Evolutionary conservation across 108 stramenopile species (phyloP), one percentile per base, ranked within the genome.

Genomic region (Cylindrotheca fusiformis): DNA sequence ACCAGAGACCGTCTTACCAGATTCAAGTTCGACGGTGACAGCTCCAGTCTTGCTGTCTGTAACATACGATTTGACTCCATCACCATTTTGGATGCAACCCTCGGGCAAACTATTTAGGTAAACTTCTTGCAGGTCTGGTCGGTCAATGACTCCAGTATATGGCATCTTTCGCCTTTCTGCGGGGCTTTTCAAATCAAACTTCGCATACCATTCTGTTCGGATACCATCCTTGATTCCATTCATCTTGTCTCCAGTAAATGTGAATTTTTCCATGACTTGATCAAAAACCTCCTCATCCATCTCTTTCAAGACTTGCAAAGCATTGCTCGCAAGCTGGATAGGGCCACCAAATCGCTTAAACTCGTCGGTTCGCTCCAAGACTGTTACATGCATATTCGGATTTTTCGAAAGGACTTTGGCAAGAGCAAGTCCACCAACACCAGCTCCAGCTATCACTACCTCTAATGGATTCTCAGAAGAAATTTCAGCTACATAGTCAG

Each of bases 271-370:
- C 71, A 72, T 62, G 48, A 86, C 66, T 55, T 76, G 29, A 1
- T 76, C 69, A 58, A 68, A 90, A 19, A 83, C 67, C 8, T 59
- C 68, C 1, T 44, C 52, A 68, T 84, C 80, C 61, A 84, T 74
- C 36, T 69, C 68, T 50, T 81, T 67, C 48, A 86, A 25, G n/a
- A 80, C 57, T 51, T 72, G 45, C 52, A 90, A 51, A 18, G 88
- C 88, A 64, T 90, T 90, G 52, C 80, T 82, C 3, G 84, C 84
- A 3, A 90, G 68, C 52, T 90, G 88, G 48, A 90, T 90, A 23
- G 88, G 88, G 21, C 88, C 88, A 19, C 88, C 88, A 44, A 90
- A 90, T 28, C 83, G 73, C 54, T 78, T 81, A 64, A 86, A 90
- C 58, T 66, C 48, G 6, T 78, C 66, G 0, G 88, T 82, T 56